phyloP scores from a whole-genome alignment of 805 yeast species.

The Myxozyma nipponensis region DNA sequence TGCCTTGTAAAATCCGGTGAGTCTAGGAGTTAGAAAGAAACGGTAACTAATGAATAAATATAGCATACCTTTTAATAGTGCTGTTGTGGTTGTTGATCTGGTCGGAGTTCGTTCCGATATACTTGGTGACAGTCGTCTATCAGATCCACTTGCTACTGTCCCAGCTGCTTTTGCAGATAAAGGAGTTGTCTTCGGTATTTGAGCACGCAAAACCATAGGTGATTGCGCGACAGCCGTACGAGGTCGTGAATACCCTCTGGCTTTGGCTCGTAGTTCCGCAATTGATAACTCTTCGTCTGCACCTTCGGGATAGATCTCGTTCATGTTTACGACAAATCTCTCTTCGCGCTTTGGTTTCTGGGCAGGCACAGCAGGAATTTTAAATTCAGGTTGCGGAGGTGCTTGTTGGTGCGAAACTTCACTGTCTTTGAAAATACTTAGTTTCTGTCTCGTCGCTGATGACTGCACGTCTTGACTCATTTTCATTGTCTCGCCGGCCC shows the following conservation, averaged over 20 bases:
- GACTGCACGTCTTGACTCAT: constrained; percentile 16
- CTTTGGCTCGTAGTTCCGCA: constrained; percentile 59
- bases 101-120: constrained; percentile 18
- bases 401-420: constrained; percentile 3
- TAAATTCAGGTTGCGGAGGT: constrained; percentile 16
- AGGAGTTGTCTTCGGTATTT: background rate
- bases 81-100: constrained; percentile 39
- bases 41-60: background rate
- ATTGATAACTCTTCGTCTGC: constrained; percentile 53
- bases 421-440: constrained; percentile 26
- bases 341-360: constrained; percentile 27
- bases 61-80: constrained; percentile 46
- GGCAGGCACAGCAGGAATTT: constrained; percentile 7
- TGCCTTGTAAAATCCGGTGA: constrained; percentile 29
- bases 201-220: background rate
- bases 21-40: constrained; percentile 8
- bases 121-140: too few species aligned
- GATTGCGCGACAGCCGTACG: background rate
- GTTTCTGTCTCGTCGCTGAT: constrained; percentile 15
- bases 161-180: constrained; percentile 4
- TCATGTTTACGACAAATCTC: constrained; percentile 27
- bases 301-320: constrained; percentile 29
- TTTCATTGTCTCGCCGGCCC: constrained; percentile 55
- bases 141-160: too few species aligned
- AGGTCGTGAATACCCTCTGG: constrained; percentile 38